Conservation (phyloP, 345 rosid genomes). For the Salix dunnii region DNA sequence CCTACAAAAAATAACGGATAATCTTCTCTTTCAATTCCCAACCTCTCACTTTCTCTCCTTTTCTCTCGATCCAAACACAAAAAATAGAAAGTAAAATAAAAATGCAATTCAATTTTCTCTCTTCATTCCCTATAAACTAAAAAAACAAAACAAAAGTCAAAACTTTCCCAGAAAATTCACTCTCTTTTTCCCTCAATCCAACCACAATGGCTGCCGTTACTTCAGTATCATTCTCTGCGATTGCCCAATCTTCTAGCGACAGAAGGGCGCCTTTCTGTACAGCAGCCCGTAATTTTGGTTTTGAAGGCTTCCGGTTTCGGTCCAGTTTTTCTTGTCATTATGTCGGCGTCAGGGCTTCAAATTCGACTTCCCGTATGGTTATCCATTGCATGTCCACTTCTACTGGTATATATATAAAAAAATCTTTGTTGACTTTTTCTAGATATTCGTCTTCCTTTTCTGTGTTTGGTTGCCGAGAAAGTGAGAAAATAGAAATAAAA, state of each 20-base stretch:
- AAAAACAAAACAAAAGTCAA: background rate
- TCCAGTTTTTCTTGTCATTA: constrained; percentile 32
- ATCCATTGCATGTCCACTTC: constrained; percentile 64
- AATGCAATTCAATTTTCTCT: constrained; percentile 6
- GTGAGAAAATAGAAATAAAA: background rate
- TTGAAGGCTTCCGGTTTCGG: constrained; percentile 34
- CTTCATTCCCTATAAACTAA: background rate
- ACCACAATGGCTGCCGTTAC: constrained; percentile 7
- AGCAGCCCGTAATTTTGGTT: background rate
- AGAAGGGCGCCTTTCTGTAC: constrained; percentile 24
- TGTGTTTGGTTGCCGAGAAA: background rate
- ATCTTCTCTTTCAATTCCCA: constrained; percentile 20
- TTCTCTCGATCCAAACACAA: background rate
- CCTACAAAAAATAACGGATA: constrained; percentile 24
- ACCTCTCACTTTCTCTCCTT: constrained; percentile 27
- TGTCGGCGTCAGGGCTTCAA: constrained; percentile 34
- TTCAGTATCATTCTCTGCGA: constrained; percentile 66
- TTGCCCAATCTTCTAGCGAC: constrained; percentile 42
- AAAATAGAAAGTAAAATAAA: background rate
- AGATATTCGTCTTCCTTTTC: background rate
- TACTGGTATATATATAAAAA: constrained; percentile 38
- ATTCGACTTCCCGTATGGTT: constrained; percentile 40
- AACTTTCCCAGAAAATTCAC: background rate
- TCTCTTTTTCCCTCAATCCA: background rate
- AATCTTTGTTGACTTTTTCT: background rate